These are phyloP conservation scores for Suillus paluster DNA, from an alignment of 768 basidiomycete species.

Conservation along the genomic window DNA sequence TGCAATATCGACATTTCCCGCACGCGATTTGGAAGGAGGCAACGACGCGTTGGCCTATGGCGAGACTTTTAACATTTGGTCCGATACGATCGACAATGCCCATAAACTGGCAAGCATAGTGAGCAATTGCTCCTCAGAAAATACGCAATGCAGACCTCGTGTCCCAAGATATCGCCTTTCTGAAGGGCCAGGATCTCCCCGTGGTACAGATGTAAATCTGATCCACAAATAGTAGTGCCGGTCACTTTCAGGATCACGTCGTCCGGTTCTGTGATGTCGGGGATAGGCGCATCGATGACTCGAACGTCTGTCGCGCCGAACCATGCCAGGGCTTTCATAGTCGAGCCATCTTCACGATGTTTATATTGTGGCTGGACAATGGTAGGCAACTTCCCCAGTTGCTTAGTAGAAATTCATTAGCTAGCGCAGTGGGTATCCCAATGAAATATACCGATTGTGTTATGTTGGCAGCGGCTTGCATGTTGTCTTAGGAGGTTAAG, in stretches of 20 bases:
- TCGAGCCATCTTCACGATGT: conserved; percentile 51
- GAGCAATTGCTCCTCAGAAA: not conserved
- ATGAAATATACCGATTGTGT: conserved; percentile 27
- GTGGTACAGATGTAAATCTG: conserved; percentile 67
- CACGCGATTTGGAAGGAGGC: conserved; percentile 80
- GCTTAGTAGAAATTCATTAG: conserved; percentile 21
- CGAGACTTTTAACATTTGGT: conserved; percentile 61
- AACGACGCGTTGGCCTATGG: conserved; percentile 74
- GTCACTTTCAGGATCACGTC: conserved; percentile 80
- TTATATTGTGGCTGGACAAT: conserved; percentile 51
- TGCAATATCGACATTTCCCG: conserved; percentile 72
- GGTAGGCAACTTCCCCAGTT: conserved; percentile 45
- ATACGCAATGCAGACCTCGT: conserved; percentile 49
- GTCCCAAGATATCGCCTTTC: conserved; percentile 76
- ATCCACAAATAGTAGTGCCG: conserved; percentile 76
- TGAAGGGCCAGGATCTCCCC: conserved; percentile 72
- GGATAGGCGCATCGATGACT: conserved; percentile 52
- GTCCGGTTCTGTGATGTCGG: conserved; percentile 69
- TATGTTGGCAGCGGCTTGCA: conserved; percentile 36
- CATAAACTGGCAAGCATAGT: conserved; percentile 51
- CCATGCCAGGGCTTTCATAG: conserved; percentile 75
- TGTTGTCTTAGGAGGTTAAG: conserved; percentile 10
- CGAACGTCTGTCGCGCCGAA: conserved; percentile 56
- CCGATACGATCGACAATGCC: conserved; percentile 71
- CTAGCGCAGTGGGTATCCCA: not conserved